Base-by-base conservation (phyloP, 2,329 filamentous ascomycete genomes). In the Pyricularia grisea region DNA sequence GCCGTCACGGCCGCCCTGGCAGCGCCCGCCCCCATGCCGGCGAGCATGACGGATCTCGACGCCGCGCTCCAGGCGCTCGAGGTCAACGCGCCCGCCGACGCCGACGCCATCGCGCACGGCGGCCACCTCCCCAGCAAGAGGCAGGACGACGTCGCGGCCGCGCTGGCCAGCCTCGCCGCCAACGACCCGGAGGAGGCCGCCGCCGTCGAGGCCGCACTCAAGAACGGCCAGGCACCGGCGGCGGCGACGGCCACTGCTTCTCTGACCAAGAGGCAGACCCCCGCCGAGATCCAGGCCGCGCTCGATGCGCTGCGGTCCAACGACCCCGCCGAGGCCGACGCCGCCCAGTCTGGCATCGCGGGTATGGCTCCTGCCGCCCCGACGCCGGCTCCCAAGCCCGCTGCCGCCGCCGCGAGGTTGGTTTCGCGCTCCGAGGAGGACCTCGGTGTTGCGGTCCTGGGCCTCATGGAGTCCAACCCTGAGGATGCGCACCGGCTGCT, bases 1-100 rank as follows among this genome's bases (percentile, higher is more conserved):
- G 66, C 66, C 23, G 66, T 55, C 33, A 28, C 66, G 36, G 65
- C 36, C 10, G 42, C 42, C 66, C 20, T 67, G 36, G 66, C 66
- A 12, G 66, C 66, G 20, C 66, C 66, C 17, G n/a, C 30, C 6
- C 12, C 66, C 6, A 55, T 58, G 7, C n/a, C 64, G 11, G 27
- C 28, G 25, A 33, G n/a, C 64, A 66, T 66, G 64, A 66, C 28
- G 17, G 66, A 67, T 11, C 28, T 67, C 25, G 28, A 27, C 25
- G 61, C 61, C 10, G 61, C 61, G 30, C 23, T 67, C n/a, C 5
- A 42, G 33, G 36, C 65, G 23, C 65, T 67, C 31, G 65, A 33
- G 31, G n/a, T 20, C 31, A 67, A 67, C 65, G 50, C 23, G 30
- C 65, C 65, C 31, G 31, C 36, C 20, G 65, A 67, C 28, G 65